These are phyloP conservation scores for Cladosporium sp. DNA, from an alignment of 2,329 filamentous ascomycete species.

Conservation along the genomic window DNA sequence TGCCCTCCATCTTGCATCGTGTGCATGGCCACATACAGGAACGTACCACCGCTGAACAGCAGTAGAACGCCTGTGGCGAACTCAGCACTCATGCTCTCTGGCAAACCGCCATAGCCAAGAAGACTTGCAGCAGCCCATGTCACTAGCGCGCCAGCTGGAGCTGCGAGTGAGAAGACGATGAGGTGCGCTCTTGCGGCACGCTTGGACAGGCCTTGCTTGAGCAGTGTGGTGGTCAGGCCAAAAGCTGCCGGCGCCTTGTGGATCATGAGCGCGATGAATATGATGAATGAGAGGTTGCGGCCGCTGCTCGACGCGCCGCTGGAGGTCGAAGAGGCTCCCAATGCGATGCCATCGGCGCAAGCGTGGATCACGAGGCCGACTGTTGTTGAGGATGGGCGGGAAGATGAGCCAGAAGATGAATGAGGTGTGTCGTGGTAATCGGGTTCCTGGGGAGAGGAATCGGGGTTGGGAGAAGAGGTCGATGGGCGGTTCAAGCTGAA, in stretches of 20 bases:
- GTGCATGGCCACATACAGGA: slow-evolving; percentile 98
- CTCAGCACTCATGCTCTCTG: slow-evolving; percentile 61
- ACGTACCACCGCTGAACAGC: slow-evolving; percentile 94
- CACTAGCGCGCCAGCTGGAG: slow-evolving; percentile 77
- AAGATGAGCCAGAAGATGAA: slow-evolving; percentile 16
- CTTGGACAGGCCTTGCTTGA: slow-evolving; percentile 90
- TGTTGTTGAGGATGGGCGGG: slow-evolving; percentile 59
- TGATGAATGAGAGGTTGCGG: slow-evolving; percentile 78
- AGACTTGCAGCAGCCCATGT: slow-evolving; percentile 81
- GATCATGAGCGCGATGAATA: slow-evolving; percentile 95
- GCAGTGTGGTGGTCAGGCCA: slow-evolving; percentile 82
- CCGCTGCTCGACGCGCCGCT: slow-evolving; percentile 65
- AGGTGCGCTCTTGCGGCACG: slow-evolving; percentile 81
- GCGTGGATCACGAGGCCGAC: slow-evolving; percentile 95
- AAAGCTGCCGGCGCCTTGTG: slow-evolving; percentile 95
- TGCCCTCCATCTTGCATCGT: slow-evolving; percentile 78
- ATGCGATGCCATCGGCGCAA: slow-evolving; percentile 89
- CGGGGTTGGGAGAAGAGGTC: slow-evolving; percentile 33
- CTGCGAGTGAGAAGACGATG: slow-evolving; percentile 86
- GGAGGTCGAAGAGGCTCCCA: slow-evolving; percentile 76
- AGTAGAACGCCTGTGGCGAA: slow-evolving; percentile 93
- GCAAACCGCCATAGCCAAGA: slow-evolving; percentile 61
- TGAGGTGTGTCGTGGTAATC: slow-evolving; percentile 37
- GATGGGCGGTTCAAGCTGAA: slow-evolving; percentile 53
- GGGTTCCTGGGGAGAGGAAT: slow-evolving; percentile 25